Evolutionary conservation across 2,329 filamentous ascomycete species (phyloP).

Genomic region (Ophiostoma novo-ulmi): DNA sequence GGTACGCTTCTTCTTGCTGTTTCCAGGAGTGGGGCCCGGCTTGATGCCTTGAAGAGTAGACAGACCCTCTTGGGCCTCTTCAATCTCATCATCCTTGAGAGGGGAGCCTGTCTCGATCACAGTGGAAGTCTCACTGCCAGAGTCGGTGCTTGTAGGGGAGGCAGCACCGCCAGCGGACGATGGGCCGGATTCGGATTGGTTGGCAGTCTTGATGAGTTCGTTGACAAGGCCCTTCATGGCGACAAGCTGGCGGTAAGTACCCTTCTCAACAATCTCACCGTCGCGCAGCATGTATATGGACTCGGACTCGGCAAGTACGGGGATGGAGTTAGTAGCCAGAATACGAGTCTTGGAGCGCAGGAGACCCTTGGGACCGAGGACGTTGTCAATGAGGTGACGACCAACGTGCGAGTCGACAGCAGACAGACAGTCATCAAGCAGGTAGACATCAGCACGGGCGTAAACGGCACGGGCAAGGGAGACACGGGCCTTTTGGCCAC

Average conservation of each 20-base stretch:
- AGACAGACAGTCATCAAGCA: conserved; percentile 89
- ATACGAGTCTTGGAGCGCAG: conserved; percentile 83
- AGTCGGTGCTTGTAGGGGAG: conserved; percentile 31
- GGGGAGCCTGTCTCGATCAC: conserved; percentile 51
- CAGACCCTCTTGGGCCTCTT: conserved; percentile 71
- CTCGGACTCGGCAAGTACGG: conserved; percentile 82
- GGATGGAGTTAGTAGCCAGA: conserved; percentile 90
- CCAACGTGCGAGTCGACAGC: conserved; percentile 98
- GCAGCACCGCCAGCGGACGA: conserved; percentile 32
- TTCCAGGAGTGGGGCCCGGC: conserved; percentile 36
- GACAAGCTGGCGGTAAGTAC: conserved; percentile 84
- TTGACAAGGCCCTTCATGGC: conserved; percentile 90
- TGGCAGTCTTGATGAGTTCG: conserved; percentile 73
- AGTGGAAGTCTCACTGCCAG: conserved; percentile 53
- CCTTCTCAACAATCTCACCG: conserved; percentile 76
- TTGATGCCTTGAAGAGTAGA: conserved; percentile 74
- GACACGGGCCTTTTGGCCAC: conserved; percentile 91
- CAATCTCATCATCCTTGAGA: conserved; percentile 63
- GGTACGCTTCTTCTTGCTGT: conserved; percentile 48
- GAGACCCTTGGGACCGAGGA: conserved; percentile 79
- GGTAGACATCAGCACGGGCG: conserved; percentile 90
- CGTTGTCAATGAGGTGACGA: conserved; percentile 88
- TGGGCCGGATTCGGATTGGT: conserved; percentile 48
- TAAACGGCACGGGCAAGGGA: conserved; percentile 92
- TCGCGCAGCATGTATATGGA: conserved; percentile 82